Base-by-base conservation (phyloP, 148 eudicot species). In the Diospyros lotus region DNA sequence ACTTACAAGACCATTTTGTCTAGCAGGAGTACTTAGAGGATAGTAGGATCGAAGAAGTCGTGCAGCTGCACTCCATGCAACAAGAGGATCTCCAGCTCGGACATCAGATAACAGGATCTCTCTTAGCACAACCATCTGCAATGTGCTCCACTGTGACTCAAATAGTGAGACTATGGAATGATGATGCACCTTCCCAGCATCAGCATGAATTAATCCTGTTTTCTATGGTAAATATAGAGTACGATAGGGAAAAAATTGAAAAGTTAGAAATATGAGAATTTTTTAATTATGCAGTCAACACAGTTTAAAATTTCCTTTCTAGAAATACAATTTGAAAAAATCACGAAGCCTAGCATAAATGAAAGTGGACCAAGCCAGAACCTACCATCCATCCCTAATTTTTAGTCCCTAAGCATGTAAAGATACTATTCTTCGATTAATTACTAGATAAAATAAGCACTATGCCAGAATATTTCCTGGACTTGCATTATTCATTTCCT, bases 151-250 rank as follows among this genome's bases (percentile, higher is more conserved):
- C 28, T 28, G 28, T 28, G 28, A 28, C 28, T 28, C 28, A 28
- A 28, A 28, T 28, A 28, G 28, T 28, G 28, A 28, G 28, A 28
- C 28, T 45, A 89, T 85, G 11, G 90, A 88, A 80, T 87, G 89
- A 14, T 89, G 91, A 79, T 89, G 89, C 83, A 84, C 78, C 83
- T 91, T 93, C 56, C 89, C 92, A 50, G 85, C 85, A 69, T 93
- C 98, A 81, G 82, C 67, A 65, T 80, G 72, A 76, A 60, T 76
- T 45, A 67, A 72, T 51, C 81, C 86, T 69, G 70, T 81, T 60
- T 86, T 94, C 96, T 93, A 77, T 50, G 52, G 69, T 55, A 71
- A 12, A 74, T 76, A 77, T 15, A 48, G 40, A 58, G 40, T 5
- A 51, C 7, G 54, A 74, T 74, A 75, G 13, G 58, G 13, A 67